Conservation (phyloP, 768 basidiomycete genomes). For the Ephemerocybe angulata region DNA sequence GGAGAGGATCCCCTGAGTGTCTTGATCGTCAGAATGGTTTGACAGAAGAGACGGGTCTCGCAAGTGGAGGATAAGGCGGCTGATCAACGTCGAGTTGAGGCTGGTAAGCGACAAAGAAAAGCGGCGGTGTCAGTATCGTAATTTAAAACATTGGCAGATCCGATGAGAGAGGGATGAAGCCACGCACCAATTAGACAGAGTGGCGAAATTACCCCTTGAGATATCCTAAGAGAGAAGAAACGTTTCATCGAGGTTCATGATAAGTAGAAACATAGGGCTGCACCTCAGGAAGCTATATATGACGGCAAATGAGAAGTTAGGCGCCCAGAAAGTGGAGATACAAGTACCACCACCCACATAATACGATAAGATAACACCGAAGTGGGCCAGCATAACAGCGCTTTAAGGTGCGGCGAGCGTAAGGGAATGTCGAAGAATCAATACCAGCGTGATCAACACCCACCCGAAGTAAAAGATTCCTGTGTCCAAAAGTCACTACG, state of each 20-base stretch:
- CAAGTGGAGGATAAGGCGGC: conserved; percentile 30
- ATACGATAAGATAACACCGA: conserved; percentile 6
- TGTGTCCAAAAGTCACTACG: neutral
- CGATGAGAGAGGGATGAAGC: conserved; percentile 20
- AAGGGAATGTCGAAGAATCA: neutral
- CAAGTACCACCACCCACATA: conserved; percentile 8
- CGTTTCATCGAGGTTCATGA: conserved; percentile 11
- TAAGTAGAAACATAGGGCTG: conserved; percentile 8
- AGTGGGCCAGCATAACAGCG: conserved; percentile 5
- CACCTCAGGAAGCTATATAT: neutral
- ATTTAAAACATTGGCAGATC: neutral
- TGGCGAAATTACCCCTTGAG: conserved; percentile 7
- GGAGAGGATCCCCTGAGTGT: neutral
- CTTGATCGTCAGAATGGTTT: neutral
- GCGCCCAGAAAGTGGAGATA: too few relatives aligned
- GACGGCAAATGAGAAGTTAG: too few relatives aligned
- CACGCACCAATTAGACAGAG: neutral
- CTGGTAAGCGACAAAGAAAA: neutral
- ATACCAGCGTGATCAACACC: neutral
- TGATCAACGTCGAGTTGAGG: conserved; percentile 20
- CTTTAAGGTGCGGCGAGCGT: neutral
- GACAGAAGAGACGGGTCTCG: conserved; percentile 20
- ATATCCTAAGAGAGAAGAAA: conserved; percentile 12
- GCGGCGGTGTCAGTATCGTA: neutral
- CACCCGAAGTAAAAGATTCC: conserved; percentile 1